Conservation (phyloP, 2,329 filamentous ascomycete species). For the Calcarisporium arbuscula region DNA sequence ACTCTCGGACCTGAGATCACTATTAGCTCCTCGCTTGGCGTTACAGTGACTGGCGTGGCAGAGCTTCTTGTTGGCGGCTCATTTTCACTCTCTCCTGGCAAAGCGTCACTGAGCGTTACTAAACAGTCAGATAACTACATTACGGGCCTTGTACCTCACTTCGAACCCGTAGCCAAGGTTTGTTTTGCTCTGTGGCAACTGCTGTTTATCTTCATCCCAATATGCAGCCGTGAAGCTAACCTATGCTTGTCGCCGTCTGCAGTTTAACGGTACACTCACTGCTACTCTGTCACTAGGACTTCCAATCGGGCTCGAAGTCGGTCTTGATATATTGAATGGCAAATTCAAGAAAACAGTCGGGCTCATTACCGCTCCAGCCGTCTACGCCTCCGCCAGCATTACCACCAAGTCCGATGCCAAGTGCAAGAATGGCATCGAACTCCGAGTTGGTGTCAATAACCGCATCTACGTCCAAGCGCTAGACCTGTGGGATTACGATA, state of each 20-base stretch:
- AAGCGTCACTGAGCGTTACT: background rate
- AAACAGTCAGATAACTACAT: background rate
- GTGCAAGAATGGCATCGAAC: conserved; percentile 2
- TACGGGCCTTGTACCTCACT: background rate
- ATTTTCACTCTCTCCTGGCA: background rate
- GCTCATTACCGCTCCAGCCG: conserved; percentile 1
- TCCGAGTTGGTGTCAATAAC: conserved; percentile 4
- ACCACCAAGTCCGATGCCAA: background rate
- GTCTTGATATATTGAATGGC: conserved; percentile 5
- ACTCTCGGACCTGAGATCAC: background rate
- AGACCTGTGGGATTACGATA: background rate
- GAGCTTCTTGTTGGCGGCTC: conserved; percentile 1
- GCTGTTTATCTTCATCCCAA: no score
- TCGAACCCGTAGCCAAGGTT: background rate
- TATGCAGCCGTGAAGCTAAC: no score
- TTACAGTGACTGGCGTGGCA: background rate
- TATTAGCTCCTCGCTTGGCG: background rate
- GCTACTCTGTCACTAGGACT: background rate
- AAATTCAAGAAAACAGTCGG: conserved; percentile 3
- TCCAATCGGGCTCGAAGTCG: conserved; percentile 2
- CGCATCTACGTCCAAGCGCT: conserved; percentile 2
- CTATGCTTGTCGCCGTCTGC: no score
- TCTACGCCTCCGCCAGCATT: background rate
- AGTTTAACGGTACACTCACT: background rate
- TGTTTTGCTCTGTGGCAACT: no score